These are phyloP conservation scores for Phytopythium litorale DNA, from an alignment of 352 stramenopile genomes.

Conservation along the genomic window DNA sequence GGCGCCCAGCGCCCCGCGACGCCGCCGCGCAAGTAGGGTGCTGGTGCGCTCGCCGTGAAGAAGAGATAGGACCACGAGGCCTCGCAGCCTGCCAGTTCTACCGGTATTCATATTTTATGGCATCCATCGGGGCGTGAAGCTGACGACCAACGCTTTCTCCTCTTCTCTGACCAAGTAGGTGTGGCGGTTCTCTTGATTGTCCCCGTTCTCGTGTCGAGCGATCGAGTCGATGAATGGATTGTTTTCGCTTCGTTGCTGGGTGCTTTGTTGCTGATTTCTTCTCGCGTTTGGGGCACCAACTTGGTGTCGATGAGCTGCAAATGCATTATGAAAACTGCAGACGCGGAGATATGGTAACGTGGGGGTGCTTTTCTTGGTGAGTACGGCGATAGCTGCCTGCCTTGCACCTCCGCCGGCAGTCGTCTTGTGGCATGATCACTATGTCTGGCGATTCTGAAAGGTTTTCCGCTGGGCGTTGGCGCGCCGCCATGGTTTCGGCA, in stretches of 20 bases:
- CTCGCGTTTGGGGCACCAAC: too few relatives aligned
- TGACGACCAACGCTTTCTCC: not conserved
- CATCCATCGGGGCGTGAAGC: slow-evolving; percentile 1
- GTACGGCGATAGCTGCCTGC: too few relatives aligned
- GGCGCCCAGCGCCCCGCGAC: slow-evolving; percentile 55
- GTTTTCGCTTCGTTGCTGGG: too few relatives aligned
- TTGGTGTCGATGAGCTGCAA: too few relatives aligned
- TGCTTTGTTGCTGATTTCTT: not conserved
- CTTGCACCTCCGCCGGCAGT: too few relatives aligned
- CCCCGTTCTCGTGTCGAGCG: not conserved
- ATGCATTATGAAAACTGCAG: too few relatives aligned
- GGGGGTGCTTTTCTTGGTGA: too few relatives aligned
- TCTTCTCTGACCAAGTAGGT: not conserved
- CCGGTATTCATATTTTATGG: slow-evolving; percentile 6
- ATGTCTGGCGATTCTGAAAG: too few relatives aligned
- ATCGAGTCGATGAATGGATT: not conserved
- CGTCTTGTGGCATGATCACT: too few relatives aligned
- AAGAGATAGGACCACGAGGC: slow-evolving; percentile 4
- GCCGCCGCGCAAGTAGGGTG: slow-evolving; percentile 44
- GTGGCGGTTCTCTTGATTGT: not conserved
- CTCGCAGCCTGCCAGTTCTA: not conserved
- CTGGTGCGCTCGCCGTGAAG: not conserved
- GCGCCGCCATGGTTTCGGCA: too few relatives aligned
- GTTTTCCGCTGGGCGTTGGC: too few relatives aligned
- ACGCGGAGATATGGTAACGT: too few relatives aligned